A percentile compares a stretch with the other conserved stretches of the same genome.
Conservation (phyloP, 768 basidiomycete species). For the Russula virescens region DNA sequence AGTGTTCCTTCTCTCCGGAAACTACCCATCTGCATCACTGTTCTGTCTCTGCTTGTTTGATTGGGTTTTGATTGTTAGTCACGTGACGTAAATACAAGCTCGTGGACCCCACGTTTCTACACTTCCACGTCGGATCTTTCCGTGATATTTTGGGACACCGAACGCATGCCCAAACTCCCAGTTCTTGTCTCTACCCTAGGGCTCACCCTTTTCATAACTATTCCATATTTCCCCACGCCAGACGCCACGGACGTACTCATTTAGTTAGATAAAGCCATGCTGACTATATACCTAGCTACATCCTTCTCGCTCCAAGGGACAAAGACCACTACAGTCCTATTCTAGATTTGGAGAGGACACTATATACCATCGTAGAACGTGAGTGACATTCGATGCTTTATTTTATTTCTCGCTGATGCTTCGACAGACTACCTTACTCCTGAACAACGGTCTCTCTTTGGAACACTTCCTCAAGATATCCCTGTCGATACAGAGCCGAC, state of each 20-base stretch:
- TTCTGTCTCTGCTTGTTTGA: no score
- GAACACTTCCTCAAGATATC: constrained; percentile 49
- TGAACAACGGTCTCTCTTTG: constrained; percentile 59
- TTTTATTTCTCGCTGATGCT: not conserved
- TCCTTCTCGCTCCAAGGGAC: constrained; percentile 75
- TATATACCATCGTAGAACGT: constrained; percentile 68
- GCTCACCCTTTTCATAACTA: not conserved
- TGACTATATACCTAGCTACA: constrained; percentile 44
- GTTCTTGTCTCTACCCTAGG: not conserved
- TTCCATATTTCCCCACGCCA: not conserved
- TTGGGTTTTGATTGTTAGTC: not conserved
- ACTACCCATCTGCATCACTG: no score
- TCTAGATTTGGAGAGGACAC: constrained; percentile 64
- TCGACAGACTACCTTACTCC: constrained; percentile 61
- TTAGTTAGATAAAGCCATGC: not conserved
- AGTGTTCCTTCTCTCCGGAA: no score
- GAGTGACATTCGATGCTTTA: not conserved
- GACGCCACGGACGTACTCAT: constrained; percentile 9
- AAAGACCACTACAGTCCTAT: constrained; percentile 85
- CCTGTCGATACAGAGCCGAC: constrained; percentile 25
- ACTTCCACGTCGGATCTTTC: not conserved
- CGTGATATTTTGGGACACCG: not conserved
- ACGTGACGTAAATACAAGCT: not conserved
- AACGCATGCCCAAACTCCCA: not conserved
- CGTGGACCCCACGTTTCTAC: not conserved